phyloP scores from a whole-genome alignment of 1,139 yeast species.

The Candida sanyaensis region DNA sequence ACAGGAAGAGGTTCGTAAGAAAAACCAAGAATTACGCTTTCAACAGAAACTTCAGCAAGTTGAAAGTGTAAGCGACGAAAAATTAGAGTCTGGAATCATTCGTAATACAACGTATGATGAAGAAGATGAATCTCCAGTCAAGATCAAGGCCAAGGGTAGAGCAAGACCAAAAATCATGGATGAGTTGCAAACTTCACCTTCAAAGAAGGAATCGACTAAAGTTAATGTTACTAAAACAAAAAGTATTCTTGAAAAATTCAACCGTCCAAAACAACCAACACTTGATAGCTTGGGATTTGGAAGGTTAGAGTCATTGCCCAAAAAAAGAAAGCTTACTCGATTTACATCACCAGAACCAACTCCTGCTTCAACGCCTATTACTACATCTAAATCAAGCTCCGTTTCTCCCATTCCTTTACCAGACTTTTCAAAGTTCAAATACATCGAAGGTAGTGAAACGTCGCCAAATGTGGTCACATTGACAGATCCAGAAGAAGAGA shows the following conservation, averaged over 20 bases:
- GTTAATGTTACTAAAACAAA: constrained; percentile 56
- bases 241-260: constrained; percentile 56
- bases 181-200: constrained; percentile 19
- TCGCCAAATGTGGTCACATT: not conserved
- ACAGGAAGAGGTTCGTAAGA: constrained; percentile 19
- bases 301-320: constrained; percentile 20
- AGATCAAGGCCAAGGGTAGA: constrained; percentile 26
- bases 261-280: constrained; percentile 27
- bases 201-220: constrained; percentile 45
- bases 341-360: constrained; percentile 20
- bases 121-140: constrained; percentile 37
- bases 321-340: constrained; percentile 40
- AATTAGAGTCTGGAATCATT: not conserved
- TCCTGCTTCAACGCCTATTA: not conserved
- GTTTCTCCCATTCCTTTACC: constrained; percentile 16
- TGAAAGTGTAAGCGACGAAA: constrained; percentile 8
- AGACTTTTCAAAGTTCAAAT: constrained; percentile 16
- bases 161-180: constrained; percentile 26
- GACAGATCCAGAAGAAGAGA: constrained; percentile 18
- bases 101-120: constrained; percentile 16
- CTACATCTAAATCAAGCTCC: not conserved
- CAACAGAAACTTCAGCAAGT: constrained; percentile 18
- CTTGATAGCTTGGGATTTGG: constrained; percentile 21
- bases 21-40: constrained; percentile 13
- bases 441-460: constrained; percentile 7